phyloP scores from a whole-genome alignment of 225 moss, liverwort and hornwort species.

The Lunularia cruciata region DNA sequence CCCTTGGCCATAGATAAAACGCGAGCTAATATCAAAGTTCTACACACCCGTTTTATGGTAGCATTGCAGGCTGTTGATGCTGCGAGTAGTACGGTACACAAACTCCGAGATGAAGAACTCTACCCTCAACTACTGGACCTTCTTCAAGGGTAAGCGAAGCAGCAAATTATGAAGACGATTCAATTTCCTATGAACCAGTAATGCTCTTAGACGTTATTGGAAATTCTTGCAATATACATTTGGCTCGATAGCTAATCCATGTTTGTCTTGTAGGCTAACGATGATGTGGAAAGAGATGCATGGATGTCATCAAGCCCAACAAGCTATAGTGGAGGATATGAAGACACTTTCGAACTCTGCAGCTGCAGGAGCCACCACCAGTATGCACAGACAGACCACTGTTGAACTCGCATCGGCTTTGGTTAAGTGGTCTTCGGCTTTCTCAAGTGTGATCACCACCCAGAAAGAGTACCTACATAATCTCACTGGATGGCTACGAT shows the following conservation, averaged over 20 bases:
- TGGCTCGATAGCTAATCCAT: not conserved
- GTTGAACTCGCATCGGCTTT: slow-evolving; percentile 58
- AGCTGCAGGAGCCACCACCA: slow-evolving; percentile 61
- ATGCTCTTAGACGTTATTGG: no score
- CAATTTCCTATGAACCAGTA: no score
- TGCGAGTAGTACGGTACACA: slow-evolving; percentile 62
- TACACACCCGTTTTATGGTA: slow-evolving; percentile 74
- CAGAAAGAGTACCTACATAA: slow-evolving; percentile 65
- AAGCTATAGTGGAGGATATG: slow-evolving; percentile 57
- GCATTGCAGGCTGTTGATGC: slow-evolving; percentile 78
- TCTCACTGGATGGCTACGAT: slow-evolving; percentile 59
- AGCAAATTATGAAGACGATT: no score
- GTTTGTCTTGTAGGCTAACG: slow-evolving; percentile 49
- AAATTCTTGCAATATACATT: no score
- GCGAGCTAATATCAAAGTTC: slow-evolving; percentile 57
- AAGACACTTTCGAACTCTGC: slow-evolving; percentile 68
- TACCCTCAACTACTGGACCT: slow-evolving; percentile 74
- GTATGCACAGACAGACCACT: slow-evolving; percentile 64
- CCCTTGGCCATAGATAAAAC: slow-evolving; percentile 71
- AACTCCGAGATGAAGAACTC: slow-evolving; percentile 67
- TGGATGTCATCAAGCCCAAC: slow-evolving; percentile 55
- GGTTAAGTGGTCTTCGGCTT: slow-evolving; percentile 51
- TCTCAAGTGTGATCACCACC: slow-evolving; percentile 46
- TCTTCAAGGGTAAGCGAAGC: slow-evolving; percentile 68
- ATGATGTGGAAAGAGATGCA: slow-evolving; percentile 78